These are phyloP conservation scores for Volvox reticuliferus DNA, from an alignment of 139 green algal genomes.

Conservation along the genomic window DNA sequence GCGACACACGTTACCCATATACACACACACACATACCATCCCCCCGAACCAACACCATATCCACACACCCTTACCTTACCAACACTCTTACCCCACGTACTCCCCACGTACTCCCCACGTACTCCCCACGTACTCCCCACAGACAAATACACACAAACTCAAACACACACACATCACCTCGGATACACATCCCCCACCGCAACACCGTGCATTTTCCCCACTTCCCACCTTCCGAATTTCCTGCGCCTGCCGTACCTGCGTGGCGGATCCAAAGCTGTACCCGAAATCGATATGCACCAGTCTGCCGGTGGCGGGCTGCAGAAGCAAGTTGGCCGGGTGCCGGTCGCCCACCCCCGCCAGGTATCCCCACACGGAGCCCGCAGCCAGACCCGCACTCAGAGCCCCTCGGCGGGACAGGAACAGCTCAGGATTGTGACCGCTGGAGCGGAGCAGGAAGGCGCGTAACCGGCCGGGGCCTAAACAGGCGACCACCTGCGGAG, in stretches of 20 bases:
- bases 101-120: too few relatives aligned
- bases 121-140: too few relatives aligned
- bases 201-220: too few relatives aligned
- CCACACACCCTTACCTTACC: too few relatives aligned
- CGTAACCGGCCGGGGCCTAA: slow-evolving; percentile 68
- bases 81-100: too few relatives aligned
- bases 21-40: too few relatives aligned
- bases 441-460: slow-evolving; percentile 53
- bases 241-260: slow-evolving; percentile 46
- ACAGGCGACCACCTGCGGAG: not conserved
- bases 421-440: slow-evolving; percentile 54
- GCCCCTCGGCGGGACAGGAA: slow-evolving; percentile 66
- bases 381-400: slow-evolving; percentile 65
- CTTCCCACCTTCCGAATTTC: not conserved
- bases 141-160: too few relatives aligned
- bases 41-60: too few relatives aligned
- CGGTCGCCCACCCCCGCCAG: slow-evolving; percentile 80
- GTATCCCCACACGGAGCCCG: slow-evolving; percentile 64
- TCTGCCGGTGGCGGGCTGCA: slow-evolving; percentile 64
- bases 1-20: too few relatives aligned
- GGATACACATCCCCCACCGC: too few relatives aligned
- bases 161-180: too few relatives aligned
- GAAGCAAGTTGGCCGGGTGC: slow-evolving; percentile 80
- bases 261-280: slow-evolving; percentile 81
- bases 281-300: slow-evolving; percentile 87